Base-by-base conservation (phyloP, 164 flowering plant genomes). In the Aristolochia contorta region DNA sequence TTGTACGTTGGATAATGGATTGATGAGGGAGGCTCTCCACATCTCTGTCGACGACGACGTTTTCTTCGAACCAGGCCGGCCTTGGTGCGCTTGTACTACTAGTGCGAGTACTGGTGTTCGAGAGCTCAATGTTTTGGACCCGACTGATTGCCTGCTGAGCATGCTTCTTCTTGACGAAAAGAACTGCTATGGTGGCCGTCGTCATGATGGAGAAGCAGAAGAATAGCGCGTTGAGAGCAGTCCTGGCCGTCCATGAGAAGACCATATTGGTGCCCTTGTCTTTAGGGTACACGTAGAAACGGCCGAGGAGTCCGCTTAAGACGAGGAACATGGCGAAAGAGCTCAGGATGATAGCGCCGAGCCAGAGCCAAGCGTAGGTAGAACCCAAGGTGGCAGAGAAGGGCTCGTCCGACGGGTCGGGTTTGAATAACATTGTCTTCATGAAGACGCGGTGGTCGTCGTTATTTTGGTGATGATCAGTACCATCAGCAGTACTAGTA, bases 311-410 rank as follows among this genome's bases (percentile, higher is more conserved):
- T 20, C 85, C 90, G 8, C 83, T 48, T n/a, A 84, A 61, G 32
- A 87, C 27, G 0, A 87, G 79, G 68, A 72, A 89, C 16, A 75
- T 69, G 37, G 83, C 12, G 48, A 88, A 89, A 1, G 98, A 85
- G 12, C 84, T 79, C 7, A 89, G 73, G 10, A 91, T 84, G 30
- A 91, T 76, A 0, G 75, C 65, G 0, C 75, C 86, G 3, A 91
- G 87, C 78, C 89, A 91, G 4, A 87, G 83, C 92, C 92, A 84
- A 65, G 78, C 68, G 47, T 85, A 81, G 47, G 83, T 76, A 37
- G 30, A 27, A 27, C 96, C 98, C 27, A 87, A 69, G 22, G 71
- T 64, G 3, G 88, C 63, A 19, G 89, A 65, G 5, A 87, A 45
- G 22, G 93, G 84, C 23, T 55, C 69, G 52, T 87, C 91, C 0